A percentile compares a stretch with the other conserved stretches of the same genome.
phyloP scores from a whole-genome alignment of 2,329 filamentous ascomycete genomes.

The Cladosporium sp. region DNA sequence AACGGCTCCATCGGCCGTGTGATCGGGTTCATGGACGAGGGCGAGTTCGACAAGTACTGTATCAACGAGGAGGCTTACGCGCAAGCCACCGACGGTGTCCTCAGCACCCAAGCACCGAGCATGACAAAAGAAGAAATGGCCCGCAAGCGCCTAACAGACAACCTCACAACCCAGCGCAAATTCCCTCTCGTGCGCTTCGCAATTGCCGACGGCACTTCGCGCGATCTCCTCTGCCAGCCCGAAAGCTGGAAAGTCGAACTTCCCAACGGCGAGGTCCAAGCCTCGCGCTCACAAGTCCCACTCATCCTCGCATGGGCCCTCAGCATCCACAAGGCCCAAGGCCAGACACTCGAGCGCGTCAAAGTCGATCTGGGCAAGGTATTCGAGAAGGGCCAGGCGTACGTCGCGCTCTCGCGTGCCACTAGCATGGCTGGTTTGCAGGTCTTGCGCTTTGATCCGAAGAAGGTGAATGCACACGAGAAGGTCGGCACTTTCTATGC shows the following conservation, averaged over 20 bases:
- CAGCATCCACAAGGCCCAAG: slow-evolving; percentile 97
- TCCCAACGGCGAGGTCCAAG: slow-evolving; percentile 92
- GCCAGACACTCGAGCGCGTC: slow-evolving; percentile 88
- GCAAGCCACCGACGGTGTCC: slow-evolving; percentile 36
- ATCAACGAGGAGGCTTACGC: slow-evolving; percentile 30
- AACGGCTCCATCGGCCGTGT: slow-evolving; percentile 93
- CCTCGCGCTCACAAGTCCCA: slow-evolving; percentile 72
- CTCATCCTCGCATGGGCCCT: slow-evolving; percentile 95
- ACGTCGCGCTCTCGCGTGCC: slow-evolving; percentile 91
- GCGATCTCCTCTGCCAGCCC: slow-evolving; percentile 76
- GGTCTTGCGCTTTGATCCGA: slow-evolving; percentile 82
- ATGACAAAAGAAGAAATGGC: slow-evolving; percentile 30
- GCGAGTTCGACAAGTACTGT: slow-evolving; percentile 40
- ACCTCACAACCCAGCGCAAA: slow-evolving; percentile 53
- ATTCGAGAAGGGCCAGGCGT: slow-evolving; percentile 97
- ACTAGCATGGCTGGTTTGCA: slow-evolving; percentile 84
- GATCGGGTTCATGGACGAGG: slow-evolving; percentile 73
- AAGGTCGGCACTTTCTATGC: slow-evolving; percentile 83
- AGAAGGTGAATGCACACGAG: slow-evolving; percentile 91
- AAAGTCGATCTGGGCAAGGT: slow-evolving; percentile 90
- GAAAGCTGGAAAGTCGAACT: slow-evolving; percentile 97
- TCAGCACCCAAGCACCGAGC: slow-evolving; percentile 26
- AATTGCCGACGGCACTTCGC: slow-evolving; percentile 71
- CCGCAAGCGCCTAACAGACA: slow-evolving; percentile 55
- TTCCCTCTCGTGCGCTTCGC: slow-evolving; percentile 86